Evolutionary conservation across 805 yeast genomes (phyloP).

Genomic region (Saccharomycopsis fodiens): DNA sequence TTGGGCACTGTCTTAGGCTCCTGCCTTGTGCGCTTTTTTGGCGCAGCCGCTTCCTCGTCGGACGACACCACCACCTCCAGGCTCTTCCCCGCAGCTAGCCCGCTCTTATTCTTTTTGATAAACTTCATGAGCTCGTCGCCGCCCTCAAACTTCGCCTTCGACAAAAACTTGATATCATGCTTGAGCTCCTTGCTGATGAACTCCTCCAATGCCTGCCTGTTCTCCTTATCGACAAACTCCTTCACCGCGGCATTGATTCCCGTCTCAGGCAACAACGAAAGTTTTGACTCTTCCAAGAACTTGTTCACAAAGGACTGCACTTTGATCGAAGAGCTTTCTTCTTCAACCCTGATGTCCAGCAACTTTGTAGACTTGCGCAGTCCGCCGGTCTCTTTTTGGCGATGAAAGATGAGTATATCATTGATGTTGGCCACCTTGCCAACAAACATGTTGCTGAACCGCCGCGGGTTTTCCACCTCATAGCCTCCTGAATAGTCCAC

Average conservation of each 20-base stretch:
- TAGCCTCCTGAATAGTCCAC: slow-evolving; percentile 89
- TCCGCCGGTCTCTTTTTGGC: slow-evolving; percentile 33
- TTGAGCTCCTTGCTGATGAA: slow-evolving; percentile 51
- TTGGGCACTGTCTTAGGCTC: neutral
- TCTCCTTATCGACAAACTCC: slow-evolving; percentile 74
- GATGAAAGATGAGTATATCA: slow-evolving; percentile 69
- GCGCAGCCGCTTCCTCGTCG: neutral
- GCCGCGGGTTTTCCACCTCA: slow-evolving; percentile 83
- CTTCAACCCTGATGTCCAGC: slow-evolving; percentile 29
- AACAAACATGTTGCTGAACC: slow-evolving; percentile 85
- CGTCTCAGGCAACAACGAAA: slow-evolving; percentile 63
- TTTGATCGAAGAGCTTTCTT: slow-evolving; percentile 33
- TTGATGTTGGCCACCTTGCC: slow-evolving; percentile 89
- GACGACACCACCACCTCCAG: neutral
- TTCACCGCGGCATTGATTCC: slow-evolving; percentile 71
- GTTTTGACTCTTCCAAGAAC: slow-evolving; percentile 51
- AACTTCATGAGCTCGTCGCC: slow-evolving; percentile 5
- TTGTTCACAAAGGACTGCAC: slow-evolving; percentile 59
- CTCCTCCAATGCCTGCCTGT: slow-evolving; percentile 59
- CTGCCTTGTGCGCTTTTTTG: too few relatives aligned
- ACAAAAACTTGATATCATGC: slow-evolving; percentile 42
- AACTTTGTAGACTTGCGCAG: slow-evolving; percentile 11
- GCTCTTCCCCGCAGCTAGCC: neutral
- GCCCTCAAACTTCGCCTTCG: slow-evolving; percentile 24
- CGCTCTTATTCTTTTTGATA: slow-evolving; percentile 4